Conservation (phyloP, 2,329 filamentous ascomycete genomes). For the Aureobasidium pullulans region DNA sequence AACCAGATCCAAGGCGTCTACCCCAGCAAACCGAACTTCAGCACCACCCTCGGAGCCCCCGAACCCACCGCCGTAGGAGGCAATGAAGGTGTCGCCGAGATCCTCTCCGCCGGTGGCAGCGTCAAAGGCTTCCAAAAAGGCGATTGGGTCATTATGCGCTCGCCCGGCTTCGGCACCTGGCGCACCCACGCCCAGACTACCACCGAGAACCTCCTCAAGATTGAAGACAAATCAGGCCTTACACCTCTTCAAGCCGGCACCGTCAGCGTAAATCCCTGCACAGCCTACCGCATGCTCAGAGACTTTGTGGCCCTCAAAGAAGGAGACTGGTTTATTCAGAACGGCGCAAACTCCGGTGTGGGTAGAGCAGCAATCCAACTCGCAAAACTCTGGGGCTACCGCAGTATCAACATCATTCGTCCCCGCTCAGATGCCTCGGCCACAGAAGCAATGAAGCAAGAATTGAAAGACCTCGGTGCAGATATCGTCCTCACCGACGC, state of each 20-base stretch:
- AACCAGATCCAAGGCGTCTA: conserved; percentile 98
- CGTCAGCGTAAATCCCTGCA: conserved; percentile 86
- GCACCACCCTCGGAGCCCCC: conserved; percentile 65
- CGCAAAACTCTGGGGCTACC: conserved; percentile 74
- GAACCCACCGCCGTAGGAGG: conserved; percentile 71
- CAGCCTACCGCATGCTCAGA: conserved; percentile 85
- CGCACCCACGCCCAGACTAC: conserved; percentile 73
- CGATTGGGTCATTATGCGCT: conserved; percentile 89
- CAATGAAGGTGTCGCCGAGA: conserved; percentile 91
- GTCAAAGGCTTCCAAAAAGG: conserved; percentile 60
- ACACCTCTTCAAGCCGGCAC: conserved; percentile 75
- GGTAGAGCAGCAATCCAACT: conserved; percentile 88
- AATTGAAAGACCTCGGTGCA: conserved; percentile 55
- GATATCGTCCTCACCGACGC: conserved; percentile 56
- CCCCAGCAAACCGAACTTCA: conserved; percentile 74
- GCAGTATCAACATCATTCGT: conserved; percentile 83
- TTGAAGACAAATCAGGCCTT: conserved; percentile 64
- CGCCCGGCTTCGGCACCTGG: conserved; percentile 85
- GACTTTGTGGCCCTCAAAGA: conserved; percentile 62
- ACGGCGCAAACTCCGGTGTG: conserved; percentile 91
- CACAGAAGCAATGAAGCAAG: conserved; percentile 56
- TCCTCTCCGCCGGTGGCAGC: conserved; percentile 60
- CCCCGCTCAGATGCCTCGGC: conserved; percentile 64
- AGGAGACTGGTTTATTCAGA: conserved; percentile 89
- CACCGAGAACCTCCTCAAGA: conserved; percentile 55